These are phyloP conservation scores for Hyaloperonospora brassicae DNA, from an alignment of 352 stramenopile species.

Conservation along the genomic window DNA sequence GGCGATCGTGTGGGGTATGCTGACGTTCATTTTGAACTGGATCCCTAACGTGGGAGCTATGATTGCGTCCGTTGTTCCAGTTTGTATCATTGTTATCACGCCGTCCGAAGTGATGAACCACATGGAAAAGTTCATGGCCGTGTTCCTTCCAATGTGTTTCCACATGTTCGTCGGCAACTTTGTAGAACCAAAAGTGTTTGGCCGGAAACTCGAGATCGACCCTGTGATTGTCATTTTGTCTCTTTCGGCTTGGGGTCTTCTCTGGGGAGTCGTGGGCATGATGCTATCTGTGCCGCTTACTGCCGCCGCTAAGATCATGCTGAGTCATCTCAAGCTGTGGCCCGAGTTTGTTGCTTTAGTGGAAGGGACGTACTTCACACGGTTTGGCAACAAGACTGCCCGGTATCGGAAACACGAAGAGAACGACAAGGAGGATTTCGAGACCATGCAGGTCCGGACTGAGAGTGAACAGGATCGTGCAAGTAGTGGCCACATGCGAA, in stretches of 20 bases:
- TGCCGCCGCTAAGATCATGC: constrained; percentile 81
- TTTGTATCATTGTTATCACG: constrained; percentile 85
- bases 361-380: constrained; percentile 81
- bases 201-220: constrained; percentile 81
- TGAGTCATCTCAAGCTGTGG: constrained; percentile 80
- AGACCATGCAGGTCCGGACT: constrained; percentile 71
- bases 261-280: constrained; percentile 85
- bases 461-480: constrained; percentile 56
- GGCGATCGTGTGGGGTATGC: constrained; percentile 82
- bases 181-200: constrained; percentile 83
- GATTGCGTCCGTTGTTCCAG: constrained; percentile 75
- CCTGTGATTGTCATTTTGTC: constrained; percentile 82
- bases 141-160: constrained; percentile 80
- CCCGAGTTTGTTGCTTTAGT: constrained; percentile 80
- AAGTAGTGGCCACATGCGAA: constrained; percentile 29
- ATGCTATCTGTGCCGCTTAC: constrained; percentile 85
- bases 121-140: constrained; percentile 85
- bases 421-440: constrained; percentile 64
- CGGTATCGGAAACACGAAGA: constrained; percentile 66
- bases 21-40: constrained; percentile 87
- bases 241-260: constrained; percentile 78
- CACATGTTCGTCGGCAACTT: constrained; percentile 88
- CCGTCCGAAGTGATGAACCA: constrained; percentile 77
- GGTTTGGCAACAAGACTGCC: constrained; percentile 54
- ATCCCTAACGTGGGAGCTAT: constrained; percentile 86